Percentiles rank a stretch among this genome's conserved stretches.
phyloP scores from a whole-genome alignment of 2,329 filamentous ascomycete species.

The Diaporthe longicolla region DNA sequence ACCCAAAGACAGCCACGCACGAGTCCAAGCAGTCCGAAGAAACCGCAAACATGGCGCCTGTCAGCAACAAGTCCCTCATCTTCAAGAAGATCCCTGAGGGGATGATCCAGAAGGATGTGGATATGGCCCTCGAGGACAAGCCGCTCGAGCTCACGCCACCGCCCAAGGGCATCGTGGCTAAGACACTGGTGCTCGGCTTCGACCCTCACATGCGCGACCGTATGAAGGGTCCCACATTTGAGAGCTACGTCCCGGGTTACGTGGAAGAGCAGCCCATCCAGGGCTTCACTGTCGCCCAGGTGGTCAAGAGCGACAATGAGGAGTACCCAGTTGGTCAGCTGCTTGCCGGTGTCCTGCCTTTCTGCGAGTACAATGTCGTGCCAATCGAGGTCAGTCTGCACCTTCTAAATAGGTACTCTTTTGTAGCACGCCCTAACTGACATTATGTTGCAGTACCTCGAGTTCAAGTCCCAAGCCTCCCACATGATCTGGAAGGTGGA shows the following conservation, averaged over 20 bases:
- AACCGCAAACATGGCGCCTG: conserved; percentile 25
- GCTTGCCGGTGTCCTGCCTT: conserved; percentile 65
- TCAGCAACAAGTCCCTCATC: conserved; percentile 39
- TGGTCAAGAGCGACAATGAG: conserved; percentile 40
- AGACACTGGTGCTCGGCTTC: conserved; percentile 39
- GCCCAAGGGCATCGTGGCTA: conserved; percentile 40
- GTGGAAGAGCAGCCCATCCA: conserved; percentile 36
- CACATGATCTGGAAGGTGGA: conserved; percentile 62
- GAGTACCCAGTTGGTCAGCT: conserved; percentile 65
- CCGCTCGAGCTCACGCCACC: conserved; percentile 36
- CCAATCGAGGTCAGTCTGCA: conserved; percentile 49
- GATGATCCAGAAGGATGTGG: conserved; percentile 35
- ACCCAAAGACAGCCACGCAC: neutral
- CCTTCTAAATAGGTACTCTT: conserved; percentile 37
- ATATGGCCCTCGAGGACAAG: conserved; percentile 38
- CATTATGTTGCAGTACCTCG: conserved; percentile 16
- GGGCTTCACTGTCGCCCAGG: conserved; percentile 38
- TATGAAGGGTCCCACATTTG: conserved; percentile 39
- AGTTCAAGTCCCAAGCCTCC: conserved; percentile 36
- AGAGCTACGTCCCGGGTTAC: conserved; percentile 42
- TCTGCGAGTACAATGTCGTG: conserved; percentile 75
- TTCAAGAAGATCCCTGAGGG: conserved; percentile 38
- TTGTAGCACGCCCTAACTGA: neutral
- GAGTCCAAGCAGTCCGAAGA: neutral
- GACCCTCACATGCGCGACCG: conserved; percentile 43